These are phyloP conservation scores for Monilinia fructigena DNA, from an alignment of 2,329 filamentous ascomycete genomes.

Conservation along the genomic window DNA sequence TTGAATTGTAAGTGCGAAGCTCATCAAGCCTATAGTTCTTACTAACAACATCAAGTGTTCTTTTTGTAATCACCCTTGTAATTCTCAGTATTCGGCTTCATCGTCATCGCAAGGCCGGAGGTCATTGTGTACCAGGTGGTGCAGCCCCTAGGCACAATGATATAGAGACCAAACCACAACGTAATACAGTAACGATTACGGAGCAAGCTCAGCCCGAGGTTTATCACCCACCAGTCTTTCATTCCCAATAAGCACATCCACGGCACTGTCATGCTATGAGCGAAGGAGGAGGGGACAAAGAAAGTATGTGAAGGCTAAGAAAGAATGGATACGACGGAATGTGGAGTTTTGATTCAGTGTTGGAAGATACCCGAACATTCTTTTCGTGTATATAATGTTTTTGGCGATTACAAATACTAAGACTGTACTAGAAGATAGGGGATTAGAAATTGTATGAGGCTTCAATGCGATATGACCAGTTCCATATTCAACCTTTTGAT, in stretches of 20 bases:
- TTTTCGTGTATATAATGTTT: slow-evolving; percentile 1
- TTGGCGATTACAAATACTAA: neutral
- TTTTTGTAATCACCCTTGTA: slow-evolving; percentile 6
- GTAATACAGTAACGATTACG: neutral
- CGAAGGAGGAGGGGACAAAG: neutral
- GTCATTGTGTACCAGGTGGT: slow-evolving; percentile 2
- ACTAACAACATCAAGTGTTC: slow-evolving; percentile 10
- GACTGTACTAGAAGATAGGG: neutral
- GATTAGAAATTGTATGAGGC: neutral
- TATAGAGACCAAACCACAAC: neutral
- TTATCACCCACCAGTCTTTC: neutral
- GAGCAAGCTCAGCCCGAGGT: slow-evolving; percentile 3
- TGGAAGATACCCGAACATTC: slow-evolving; percentile 3
- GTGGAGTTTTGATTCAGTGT: neutral
- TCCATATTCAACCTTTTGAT: neutral
- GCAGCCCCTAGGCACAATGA: neutral
- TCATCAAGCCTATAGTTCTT: neutral
- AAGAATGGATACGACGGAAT: neutral
- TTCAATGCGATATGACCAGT: neutral
- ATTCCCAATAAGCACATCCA: neutral
- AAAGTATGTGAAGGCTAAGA: neutral
- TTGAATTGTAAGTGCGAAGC: slow-evolving; percentile 16
- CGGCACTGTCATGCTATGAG: neutral
- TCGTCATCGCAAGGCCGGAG: slow-evolving; percentile 16
- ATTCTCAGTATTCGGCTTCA: slow-evolving; percentile 1